Evolutionary conservation across 2,329 filamentous ascomycete species (phyloP).

Genomic region (Diaporthe sp.): DNA sequence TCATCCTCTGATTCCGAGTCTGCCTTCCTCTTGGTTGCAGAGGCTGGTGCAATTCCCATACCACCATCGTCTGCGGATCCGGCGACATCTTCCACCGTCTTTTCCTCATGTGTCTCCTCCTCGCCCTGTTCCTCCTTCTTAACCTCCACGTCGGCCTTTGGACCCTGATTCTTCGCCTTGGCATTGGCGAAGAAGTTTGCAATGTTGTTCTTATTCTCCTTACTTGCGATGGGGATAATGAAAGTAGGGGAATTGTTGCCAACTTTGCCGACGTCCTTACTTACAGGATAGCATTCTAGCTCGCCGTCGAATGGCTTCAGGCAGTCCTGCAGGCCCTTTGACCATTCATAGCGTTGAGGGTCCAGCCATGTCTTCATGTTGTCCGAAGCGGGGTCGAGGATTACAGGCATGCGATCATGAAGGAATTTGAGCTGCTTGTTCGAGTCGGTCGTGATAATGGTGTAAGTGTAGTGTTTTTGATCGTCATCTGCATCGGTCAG

Average conservation of each 20-base stretch:
- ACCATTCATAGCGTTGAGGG: conserved; percentile 80
- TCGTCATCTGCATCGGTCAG: conserved; percentile 61
- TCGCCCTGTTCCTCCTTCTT: conserved; percentile 53
- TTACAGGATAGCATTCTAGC: conserved; percentile 88
- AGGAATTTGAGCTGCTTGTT: conserved; percentile 88
- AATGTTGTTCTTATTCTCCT: conserved; percentile 93
- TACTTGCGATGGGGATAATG: conserved; percentile 85
- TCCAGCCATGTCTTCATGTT: conserved; percentile 84
- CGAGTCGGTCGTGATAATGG: conserved; percentile 91
- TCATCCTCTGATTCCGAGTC: conserved; percentile 36
- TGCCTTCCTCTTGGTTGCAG: conserved; percentile 44
- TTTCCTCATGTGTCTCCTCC: conserved; percentile 41
- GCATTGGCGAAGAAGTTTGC: conserved; percentile 88
- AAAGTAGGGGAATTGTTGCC: conserved; percentile 91
- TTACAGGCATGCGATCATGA: conserved; percentile 96
- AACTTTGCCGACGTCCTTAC: conserved; percentile 92
- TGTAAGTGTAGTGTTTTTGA: conserved; percentile 87
- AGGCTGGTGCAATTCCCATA: conserved; percentile 36
- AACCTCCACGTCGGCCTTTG: conserved; percentile 47
- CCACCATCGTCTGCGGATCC: conserved; percentile 47
- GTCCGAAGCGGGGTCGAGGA: conserved; percentile 82
- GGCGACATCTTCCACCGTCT: conserved; percentile 36
- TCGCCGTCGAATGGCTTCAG: conserved; percentile 85
- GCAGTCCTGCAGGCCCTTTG: conserved; percentile 80
- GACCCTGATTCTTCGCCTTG: conserved; percentile 58